Conservation (phyloP, 2,329 filamentous ascomycete genomes). For the Dactylonectria estremocensis region DNA sequence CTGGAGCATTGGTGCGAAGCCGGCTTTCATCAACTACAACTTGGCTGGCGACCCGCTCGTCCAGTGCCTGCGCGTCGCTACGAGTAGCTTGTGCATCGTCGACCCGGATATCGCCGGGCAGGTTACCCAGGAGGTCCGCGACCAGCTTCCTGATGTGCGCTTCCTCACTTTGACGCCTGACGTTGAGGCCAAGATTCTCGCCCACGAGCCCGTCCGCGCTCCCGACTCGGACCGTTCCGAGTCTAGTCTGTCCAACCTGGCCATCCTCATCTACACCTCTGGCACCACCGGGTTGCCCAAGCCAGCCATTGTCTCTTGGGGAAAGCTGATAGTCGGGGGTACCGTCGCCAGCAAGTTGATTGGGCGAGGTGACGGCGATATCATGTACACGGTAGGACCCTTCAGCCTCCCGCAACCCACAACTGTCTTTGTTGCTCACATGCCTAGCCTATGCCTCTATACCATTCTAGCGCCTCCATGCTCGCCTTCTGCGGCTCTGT, state of each 20-base stretch:
- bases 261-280: slow-evolving; percentile 86
- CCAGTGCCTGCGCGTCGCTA: slow-evolving; percentile 81
- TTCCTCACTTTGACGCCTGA: slow-evolving; percentile 75
- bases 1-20: slow-evolving; percentile 87
- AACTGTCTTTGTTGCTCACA: slow-evolving; percentile 8
- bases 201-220: slow-evolving; percentile 67
- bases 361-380: slow-evolving; percentile 72
- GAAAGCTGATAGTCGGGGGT: slow-evolving; percentile 70
- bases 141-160: slow-evolving; percentile 65
- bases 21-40: slow-evolving; percentile 93
- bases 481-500: slow-evolving; percentile 78
- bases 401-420: background rate
- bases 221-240: slow-evolving; percentile 71
- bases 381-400: slow-evolving; percentile 79
- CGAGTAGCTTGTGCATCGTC: slow-evolving; percentile 77
- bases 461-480: slow-evolving; percentile 84
- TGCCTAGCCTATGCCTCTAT: slow-evolving; percentile 86
- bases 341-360: slow-evolving; percentile 62
- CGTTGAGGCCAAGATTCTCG: slow-evolving; percentile 68
- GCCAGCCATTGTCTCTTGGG: slow-evolving; percentile 82
- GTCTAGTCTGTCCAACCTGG: slow-evolving; percentile 69
- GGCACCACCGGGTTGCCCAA: slow-evolving; percentile 91
- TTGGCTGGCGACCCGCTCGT: slow-evolving; percentile 78
- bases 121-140: slow-evolving; percentile 70
- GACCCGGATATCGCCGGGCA: slow-evolving; percentile 73